A percentile compares a stretch with the other conserved stretches of the same genome.
These are phyloP conservation scores for Albugo candida DNA, from an alignment of 352 stramenopile species.

Conservation along the genomic window DNA sequence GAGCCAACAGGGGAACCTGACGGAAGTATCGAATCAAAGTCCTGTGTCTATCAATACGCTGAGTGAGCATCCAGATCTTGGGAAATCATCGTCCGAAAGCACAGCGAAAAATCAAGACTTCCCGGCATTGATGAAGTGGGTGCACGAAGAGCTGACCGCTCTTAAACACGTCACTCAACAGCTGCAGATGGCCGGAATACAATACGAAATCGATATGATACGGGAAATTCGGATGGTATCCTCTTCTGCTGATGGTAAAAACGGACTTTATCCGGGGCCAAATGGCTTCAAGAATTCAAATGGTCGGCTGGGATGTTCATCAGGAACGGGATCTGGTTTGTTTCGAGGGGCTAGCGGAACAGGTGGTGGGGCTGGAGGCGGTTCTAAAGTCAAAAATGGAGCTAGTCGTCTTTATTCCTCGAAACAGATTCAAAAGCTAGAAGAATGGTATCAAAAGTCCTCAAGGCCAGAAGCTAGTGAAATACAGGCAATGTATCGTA, in stretches of 20 bases:
- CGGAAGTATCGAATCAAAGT: background rate
- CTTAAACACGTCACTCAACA: slow-evolving; percentile 62
- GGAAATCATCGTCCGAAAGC: background rate
- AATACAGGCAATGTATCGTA: slow-evolving; percentile 81
- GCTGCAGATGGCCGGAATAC: slow-evolving; percentile 56
- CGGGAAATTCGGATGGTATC: slow-evolving; percentile 47
- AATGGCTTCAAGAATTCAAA: too few relatives aligned
- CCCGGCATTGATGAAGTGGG: slow-evolving; percentile 25
- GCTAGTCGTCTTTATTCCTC: slow-evolving; percentile 70
- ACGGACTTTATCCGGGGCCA: too few relatives aligned
- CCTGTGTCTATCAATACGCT: background rate
- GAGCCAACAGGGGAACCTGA: background rate
- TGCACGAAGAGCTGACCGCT: slow-evolving; percentile 31
- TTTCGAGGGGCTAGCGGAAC: slow-evolving; percentile 15
- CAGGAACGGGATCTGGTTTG: slow-evolving; percentile 4
- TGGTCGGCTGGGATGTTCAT: too few relatives aligned
- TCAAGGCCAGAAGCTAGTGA: slow-evolving; percentile 60
- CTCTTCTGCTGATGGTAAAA: slow-evolving; percentile 18
- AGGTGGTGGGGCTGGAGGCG: slow-evolving; percentile 1
- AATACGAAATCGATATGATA: slow-evolving; percentile 69
- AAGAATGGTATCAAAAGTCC: slow-evolving; percentile 75
- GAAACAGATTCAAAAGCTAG: slow-evolving; percentile 76
- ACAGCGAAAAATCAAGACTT: slow-evolving; percentile 2
- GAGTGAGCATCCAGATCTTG: too few relatives aligned
- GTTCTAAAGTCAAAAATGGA: slow-evolving; percentile 44